Base-by-base conservation (phyloP, 169 alveolate genomes). In the Cryptosporidium parvum region DNA sequence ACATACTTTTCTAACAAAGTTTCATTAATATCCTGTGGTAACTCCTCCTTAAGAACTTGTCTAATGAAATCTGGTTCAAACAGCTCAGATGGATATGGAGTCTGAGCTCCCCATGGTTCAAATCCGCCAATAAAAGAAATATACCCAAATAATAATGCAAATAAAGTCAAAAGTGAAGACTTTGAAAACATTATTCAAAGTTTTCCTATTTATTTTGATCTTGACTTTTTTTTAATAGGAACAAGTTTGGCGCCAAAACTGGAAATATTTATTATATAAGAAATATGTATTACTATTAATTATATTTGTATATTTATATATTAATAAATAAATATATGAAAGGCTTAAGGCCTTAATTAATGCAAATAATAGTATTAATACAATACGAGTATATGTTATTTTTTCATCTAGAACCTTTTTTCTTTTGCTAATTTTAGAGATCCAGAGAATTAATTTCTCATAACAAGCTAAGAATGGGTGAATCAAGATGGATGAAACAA, bases 31-130 rank as follows among this genome's bases (percentile, higher is more conserved):
- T 29, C 8, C n/a, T 23, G 18, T 4, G 89, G 80, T 9, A 80
- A 59, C 53, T 44, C 89, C 23, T 80, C 89, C 37, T 45, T 80
- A 10, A 80, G 68, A 7, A 80, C 69, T 33, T 59, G 33, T 42
- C 67, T 42, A 21, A 80, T 26, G 2, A 80, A 21, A 3, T 80
- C 89, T 26, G 80, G 73, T 14, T 65, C 62, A 42, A 62, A 65
- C 6, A 80, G 21, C 42, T 65, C 75, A 29, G 16, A 18, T 29
- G 89, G 89, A 62, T 80, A 80, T 7, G 75, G 69, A 44, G 89
- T 59, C n/a, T 80, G 89, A 26, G 89, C 73, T 37, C 80, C 59
- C 89, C 89, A 80, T 61, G 89, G 89, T 16, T 18, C 56, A 51
- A 80, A 80, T 14, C 69, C 59, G 12, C 67, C 12, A 2, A 21